A percentile compares a stretch with the other conserved stretches of the same genome.
phyloP scores from a whole-genome alignment of 768 basidiomycete genomes.

The Boletus vermiculosoides region DNA sequence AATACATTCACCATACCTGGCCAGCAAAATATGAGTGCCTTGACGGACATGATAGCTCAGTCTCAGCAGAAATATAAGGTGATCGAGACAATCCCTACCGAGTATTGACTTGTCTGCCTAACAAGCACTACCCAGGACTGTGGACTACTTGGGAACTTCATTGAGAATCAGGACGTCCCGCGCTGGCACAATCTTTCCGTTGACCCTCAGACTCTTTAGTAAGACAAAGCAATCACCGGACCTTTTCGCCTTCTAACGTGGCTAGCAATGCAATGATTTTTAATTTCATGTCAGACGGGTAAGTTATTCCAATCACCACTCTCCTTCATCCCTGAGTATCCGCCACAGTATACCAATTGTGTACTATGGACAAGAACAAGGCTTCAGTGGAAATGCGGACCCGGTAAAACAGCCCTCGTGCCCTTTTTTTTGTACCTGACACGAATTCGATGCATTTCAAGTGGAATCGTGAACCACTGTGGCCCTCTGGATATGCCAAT shows the following conservation, averaged over 20 bases:
- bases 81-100: background rate
- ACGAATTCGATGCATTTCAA: slow-evolving; percentile 24
- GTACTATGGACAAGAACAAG: slow-evolving; percentile 81
- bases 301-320: background rate
- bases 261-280: slow-evolving; percentile 70
- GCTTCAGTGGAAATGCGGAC: slow-evolving; percentile 59
- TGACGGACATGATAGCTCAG: slow-evolving; percentile 51
- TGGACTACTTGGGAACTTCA: slow-evolving; percentile 63
- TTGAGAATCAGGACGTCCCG: slow-evolving; percentile 77
- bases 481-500: slow-evolving; percentile 64
- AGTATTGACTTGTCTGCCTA: background rate
- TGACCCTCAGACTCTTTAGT: slow-evolving; percentile 72
- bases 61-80: slow-evolving; percentile 54
- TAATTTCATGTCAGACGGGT: slow-evolving; percentile 74
- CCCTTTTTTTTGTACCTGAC: background rate
- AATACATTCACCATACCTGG: slow-evolving; percentile 74
- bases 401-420: slow-evolving; percentile 45
- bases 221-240: slow-evolving; percentile 19
- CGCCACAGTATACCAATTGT: slow-evolving; percentile 63
- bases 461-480: slow-evolving; percentile 76
- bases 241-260: slow-evolving; percentile 12
- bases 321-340: background rate
- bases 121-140: slow-evolving; percentile 19
- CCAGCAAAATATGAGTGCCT: slow-evolving; percentile 54
- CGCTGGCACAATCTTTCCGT: slow-evolving; percentile 72